These are phyloP conservation scores for Lipomyces yamanashiensis DNA, from an alignment of 805 yeast species.

Conservation along the genomic window DNA sequence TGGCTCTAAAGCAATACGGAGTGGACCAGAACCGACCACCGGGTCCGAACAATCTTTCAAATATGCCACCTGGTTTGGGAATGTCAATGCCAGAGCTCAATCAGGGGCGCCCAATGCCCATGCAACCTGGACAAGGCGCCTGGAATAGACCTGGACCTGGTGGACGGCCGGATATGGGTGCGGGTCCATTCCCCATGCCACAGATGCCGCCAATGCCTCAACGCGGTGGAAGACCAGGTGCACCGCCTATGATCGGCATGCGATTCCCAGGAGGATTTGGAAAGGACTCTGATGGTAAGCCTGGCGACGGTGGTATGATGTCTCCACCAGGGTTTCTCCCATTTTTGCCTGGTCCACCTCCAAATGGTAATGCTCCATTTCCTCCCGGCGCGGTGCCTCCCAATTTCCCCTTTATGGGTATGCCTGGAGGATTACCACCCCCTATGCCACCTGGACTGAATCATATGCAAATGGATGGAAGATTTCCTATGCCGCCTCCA, in stretches of 20 bases:
- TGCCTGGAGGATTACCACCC: slow-evolving; percentile 26
- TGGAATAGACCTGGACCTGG: slow-evolving; percentile 1
- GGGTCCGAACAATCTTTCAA: neutral
- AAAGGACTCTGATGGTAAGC: slow-evolving; percentile 1
- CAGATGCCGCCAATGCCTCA: slow-evolving; percentile 3
- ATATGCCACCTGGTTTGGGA: neutral
- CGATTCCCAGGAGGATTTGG: neutral
- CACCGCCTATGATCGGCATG: slow-evolving; percentile 12
- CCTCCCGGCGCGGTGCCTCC: slow-evolving; percentile 17
- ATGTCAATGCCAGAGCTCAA: neutral
- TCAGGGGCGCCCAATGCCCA: slow-evolving; percentile 1
- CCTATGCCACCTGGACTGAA: slow-evolving; percentile 24
- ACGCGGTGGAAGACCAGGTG: slow-evolving; percentile 8
- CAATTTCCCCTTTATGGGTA: slow-evolving; percentile 20
- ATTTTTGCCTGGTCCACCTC: slow-evolving; percentile 10
- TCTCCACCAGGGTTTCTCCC: neutral
- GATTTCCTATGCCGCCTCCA: slow-evolving; percentile 15
- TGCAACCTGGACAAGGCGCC: slow-evolving; percentile 5
- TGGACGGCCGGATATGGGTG: neutral
- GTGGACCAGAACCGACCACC: neutral
- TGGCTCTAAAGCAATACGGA: neutral
- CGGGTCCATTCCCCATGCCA: slow-evolving; percentile 1
- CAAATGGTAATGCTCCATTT: slow-evolving; percentile 8
- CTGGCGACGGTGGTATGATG: slow-evolving; percentile 5
- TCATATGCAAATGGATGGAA: slow-evolving; percentile 12